Base-by-base conservation (phyloP, 116 monocot genomes). In the Zostera marina region DNA sequence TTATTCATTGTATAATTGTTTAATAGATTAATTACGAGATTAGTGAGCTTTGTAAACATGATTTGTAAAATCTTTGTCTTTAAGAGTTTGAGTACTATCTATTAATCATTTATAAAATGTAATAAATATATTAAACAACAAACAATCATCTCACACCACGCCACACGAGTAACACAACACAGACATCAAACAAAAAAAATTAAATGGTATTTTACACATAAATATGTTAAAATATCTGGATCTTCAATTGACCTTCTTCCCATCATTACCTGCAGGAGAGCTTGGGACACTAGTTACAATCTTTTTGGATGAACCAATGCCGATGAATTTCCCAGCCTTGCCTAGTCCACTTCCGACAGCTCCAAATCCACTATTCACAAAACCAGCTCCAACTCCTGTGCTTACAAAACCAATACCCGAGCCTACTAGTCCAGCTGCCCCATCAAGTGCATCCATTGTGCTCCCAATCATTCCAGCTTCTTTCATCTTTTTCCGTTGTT, bases 311-410 rank as follows among this genome's bases (percentile, higher is more conserved):
- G 76, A 67, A 60, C 81, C 66, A 58, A 83, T 84, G 8, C 85
- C 82, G 73, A 96, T 76, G 48, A 85, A 82, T 67, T 73, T 88
- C 1, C 96, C 80, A 14, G 89, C 96, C 65, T 76, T 85, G 69
- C 78, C 63, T n/a, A 94, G 53, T 7, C 90, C 79, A 51, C 49
- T 51, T 51, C 49, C 49, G 16, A 51, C 49, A 20, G 49, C 49
- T 51, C 49, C 49, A 16, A 51, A 51, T 20, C 49, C 49, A 54
- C 43, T 68, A 45, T 72, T 74, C 1, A 78, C 52, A 41, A 77
- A 64, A 42, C 41, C 77, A n/a, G 76, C 84, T 9, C 76, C 81
- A 11, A 81, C 6, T 6, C 91, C 85, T 1, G 87, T 17, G 0
- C 49, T 17, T 8, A 49, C 49, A 8, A 49, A 49, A 17, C 75